Evolutionary conservation across 2,329 filamentous ascomycete species (phyloP).

Genomic region (Aspergillus sp.): DNA sequence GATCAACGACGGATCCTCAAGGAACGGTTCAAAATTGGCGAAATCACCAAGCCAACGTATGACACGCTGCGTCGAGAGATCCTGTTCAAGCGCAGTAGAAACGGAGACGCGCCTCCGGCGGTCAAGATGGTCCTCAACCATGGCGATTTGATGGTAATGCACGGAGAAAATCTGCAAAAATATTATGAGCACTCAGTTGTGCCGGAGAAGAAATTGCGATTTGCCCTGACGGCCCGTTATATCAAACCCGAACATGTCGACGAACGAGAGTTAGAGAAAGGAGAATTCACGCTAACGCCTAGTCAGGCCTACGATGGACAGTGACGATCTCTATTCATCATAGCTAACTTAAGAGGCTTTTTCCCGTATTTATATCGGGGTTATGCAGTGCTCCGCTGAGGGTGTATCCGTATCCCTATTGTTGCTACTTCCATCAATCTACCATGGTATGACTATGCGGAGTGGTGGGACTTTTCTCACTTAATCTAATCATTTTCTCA

Average conservation of each 20-base stretch:
- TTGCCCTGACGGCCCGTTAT: slow-evolving; percentile 30
- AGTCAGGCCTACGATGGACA: slow-evolving; percentile 24
- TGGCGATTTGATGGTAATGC: slow-evolving; percentile 53
- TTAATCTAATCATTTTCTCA: no score
- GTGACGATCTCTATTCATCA: no score
- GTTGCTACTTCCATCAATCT: no score
- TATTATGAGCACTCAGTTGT: slow-evolving; percentile 43
- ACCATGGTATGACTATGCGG: no score
- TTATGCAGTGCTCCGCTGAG: no score
- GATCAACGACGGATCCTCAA: slow-evolving; percentile 18
- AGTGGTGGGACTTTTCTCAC: no score
- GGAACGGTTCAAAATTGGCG: slow-evolving; percentile 7
- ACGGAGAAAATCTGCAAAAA: slow-evolving; percentile 46
- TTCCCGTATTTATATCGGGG: no score
- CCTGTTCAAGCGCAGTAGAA: slow-evolving; percentile 16
- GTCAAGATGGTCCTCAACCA: slow-evolving; percentile 45
- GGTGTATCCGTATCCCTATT: no score
- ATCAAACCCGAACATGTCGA: slow-evolving; percentile 20
- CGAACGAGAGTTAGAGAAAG: slow-evolving; percentile 18
- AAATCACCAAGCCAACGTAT: slow-evolving; percentile 17
- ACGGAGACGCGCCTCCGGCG: slow-evolving; percentile 20
- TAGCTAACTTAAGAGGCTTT: no score
- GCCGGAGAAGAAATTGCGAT: slow-evolving; percentile 25
- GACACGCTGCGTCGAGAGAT: slow-evolving; percentile 12
- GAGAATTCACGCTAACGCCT: slow-evolving; percentile 16